Evolutionary conservation across 2,329 filamentous ascomycete genomes (phyloP), one percentile per base, ranked within the genome.

Genomic region (Fusarium denticulatum): DNA sequence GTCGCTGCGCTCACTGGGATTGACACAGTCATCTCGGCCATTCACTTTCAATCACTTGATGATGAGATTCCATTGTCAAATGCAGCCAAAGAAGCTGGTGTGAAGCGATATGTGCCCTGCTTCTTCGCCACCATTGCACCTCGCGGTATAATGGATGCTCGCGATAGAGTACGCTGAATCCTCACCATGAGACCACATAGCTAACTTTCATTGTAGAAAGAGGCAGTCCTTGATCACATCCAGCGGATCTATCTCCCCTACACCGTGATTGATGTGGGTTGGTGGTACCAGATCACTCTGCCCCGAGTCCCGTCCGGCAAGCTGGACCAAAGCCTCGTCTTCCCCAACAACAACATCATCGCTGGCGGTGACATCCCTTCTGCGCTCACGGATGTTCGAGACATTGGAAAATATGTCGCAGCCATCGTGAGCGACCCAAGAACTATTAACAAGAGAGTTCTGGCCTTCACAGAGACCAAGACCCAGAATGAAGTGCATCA

Each of bases 41-140:
- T 74, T 30, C 39, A 71, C n/a, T 67, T 53, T 8, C 83, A 82
- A 39, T 80, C 80, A 60, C 82, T 88, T 28, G 73, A 83, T 39
- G 81, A 83, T 16, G 85, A 89, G 68, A 83, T 86, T 15, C 81
- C 81, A 4, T 81, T 89, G 5, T 82, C 83, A 37, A 83, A 82
- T 39, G 88, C 87, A 6, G 83, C 85, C 4, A 86, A 87, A 70
- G 80, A 81, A 52, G 85, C 84, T 7, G 86, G 86, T 1, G 84
- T 89, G 15, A 82, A 84, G 68, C 84, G 88, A 47, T 89, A 88
- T 70, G 82, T 89, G 36, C 87, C 87, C 5, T 86, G 85, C 72
- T 83, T 82, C 61, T 89, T 86, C 61, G 83, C 82, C n/a, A 84
- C 86, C 0, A 79, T 86, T 22, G 79, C 82, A 3, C 83, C 86